A percentile compares a stretch with the other conserved stretches of the same genome.
phyloP scores from a whole-genome alignment of 495 filamentous ascomycete genomes.

The Penicillium arizonense region DNA sequence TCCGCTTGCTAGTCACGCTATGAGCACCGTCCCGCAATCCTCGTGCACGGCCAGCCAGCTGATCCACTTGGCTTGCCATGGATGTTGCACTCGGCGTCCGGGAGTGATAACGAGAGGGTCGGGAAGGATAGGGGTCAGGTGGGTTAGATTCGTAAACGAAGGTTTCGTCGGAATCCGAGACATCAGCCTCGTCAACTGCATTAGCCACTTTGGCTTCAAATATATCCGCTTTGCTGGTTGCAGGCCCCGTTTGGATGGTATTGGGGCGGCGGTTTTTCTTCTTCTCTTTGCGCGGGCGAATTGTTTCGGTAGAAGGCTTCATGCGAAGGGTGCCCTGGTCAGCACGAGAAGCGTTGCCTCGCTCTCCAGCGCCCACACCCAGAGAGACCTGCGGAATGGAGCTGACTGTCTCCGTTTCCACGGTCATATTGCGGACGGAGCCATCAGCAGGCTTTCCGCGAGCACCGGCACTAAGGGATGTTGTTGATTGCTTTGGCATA shows the following conservation, averaged over 20 bases:
- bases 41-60: conserved; percentile 60
- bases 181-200: conserved; percentile 88
- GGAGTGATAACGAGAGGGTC: conserved; percentile 85
- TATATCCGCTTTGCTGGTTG: conserved; percentile 95
- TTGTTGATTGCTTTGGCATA: conserved; percentile 49
- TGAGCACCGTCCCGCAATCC: conserved; percentile 65
- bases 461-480: conserved; percentile 43
- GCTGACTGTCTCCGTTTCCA: conserved; percentile 94
- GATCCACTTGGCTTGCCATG: conserved; percentile 76
- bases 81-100: conserved; percentile 94
- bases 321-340: conserved; percentile 75
- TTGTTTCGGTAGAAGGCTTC: conserved; percentile 89
- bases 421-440: conserved; percentile 88
- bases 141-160: conserved; percentile 99
- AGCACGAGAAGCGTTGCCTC: conserved; percentile 48
- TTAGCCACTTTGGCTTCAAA: conserved; percentile 96
- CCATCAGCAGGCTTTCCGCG: conserved; percentile 67
- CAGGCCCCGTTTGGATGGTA: conserved; percentile 46
- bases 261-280: conserved; percentile 76
- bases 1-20: conserved; percentile 76
- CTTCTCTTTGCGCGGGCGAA: conserved; percentile 88
- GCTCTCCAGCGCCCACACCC: conserved; percentile 63
- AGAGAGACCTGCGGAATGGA: conserved; percentile 89
- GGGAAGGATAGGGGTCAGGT: conserved; percentile 69
- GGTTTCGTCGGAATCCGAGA: conserved; percentile 95